These are phyloP conservation scores for Phaeolepiota aurea DNA, from an alignment of 768 basidiomycete genomes.

Conservation along the genomic window DNA sequence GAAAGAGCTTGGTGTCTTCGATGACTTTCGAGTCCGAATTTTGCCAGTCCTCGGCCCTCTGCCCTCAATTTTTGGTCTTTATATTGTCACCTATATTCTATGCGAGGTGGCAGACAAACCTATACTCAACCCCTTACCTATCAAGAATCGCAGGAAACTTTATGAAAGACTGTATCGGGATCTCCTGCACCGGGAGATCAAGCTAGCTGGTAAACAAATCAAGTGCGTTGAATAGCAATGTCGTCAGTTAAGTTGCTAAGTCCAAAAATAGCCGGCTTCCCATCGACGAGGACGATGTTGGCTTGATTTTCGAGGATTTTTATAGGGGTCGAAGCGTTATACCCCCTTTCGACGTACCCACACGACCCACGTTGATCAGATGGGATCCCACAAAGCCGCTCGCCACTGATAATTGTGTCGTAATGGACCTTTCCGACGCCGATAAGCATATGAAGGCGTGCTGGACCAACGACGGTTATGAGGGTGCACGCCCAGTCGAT, in stretches of 20 bases:
- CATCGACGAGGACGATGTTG: slow-evolving; percentile 77
- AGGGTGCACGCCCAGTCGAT: slow-evolving; percentile 31
- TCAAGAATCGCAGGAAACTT: slow-evolving; percentile 78
- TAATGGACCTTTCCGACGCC: slow-evolving; percentile 72
- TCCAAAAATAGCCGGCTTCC: slow-evolving; percentile 50
- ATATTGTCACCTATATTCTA: slow-evolving; percentile 83
- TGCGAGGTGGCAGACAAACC: slow-evolving; percentile 82
- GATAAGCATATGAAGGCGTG: slow-evolving; percentile 53
- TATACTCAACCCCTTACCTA: slow-evolving; percentile 73
- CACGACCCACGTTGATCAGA: slow-evolving; percentile 65
- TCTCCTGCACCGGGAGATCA: slow-evolving; percentile 66
- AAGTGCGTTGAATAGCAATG: slow-evolving; percentile 35
- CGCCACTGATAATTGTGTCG: slow-evolving; percentile 74
- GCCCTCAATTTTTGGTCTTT: slow-evolving; percentile 85
- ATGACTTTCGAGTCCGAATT: slow-evolving; percentile 91
- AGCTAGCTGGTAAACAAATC: slow-evolving; percentile 49
- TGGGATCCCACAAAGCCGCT: slow-evolving; percentile 71
- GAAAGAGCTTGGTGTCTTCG: slow-evolving; percentile 82
- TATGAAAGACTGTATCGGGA: slow-evolving; percentile 76
- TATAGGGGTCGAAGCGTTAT: slow-evolving; percentile 69
- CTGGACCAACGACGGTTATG: slow-evolving; percentile 16
- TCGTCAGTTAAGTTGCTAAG: neutral
- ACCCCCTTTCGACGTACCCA: slow-evolving; percentile 70
- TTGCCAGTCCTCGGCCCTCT: slow-evolving; percentile 87
- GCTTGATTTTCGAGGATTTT: slow-evolving; percentile 82